These are phyloP conservation scores for Lactarius quietus DNA, from an alignment of 768 basidiomycete genomes.

Conservation along the genomic window DNA sequence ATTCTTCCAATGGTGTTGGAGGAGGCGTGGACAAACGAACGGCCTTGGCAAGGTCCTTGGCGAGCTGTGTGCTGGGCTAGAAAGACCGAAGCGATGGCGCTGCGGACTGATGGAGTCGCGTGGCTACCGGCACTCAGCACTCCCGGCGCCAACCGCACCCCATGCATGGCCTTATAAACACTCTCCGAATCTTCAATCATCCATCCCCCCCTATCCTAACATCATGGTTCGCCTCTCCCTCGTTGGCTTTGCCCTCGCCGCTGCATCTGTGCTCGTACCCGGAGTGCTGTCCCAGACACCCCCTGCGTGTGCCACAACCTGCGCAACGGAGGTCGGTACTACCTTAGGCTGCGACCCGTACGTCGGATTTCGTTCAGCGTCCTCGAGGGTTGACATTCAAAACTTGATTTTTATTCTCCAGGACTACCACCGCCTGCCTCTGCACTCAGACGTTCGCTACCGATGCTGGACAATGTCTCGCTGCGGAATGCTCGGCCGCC, in stretches of 20 bases:
- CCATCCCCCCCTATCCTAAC: neutral
- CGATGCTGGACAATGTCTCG: neutral
- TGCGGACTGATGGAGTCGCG: no score
- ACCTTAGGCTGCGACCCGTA: neutral
- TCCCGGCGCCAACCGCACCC: neutral
- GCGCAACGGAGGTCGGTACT: neutral
- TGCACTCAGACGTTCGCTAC: neutral
- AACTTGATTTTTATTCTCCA: neutral
- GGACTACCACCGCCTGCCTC: neutral
- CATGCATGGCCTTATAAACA: neutral
- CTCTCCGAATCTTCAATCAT: neutral
- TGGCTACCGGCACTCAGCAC: neutral
- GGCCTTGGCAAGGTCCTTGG: no score
- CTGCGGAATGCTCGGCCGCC: neutral
- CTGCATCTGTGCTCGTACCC: neutral
- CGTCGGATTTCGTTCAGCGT: neutral
- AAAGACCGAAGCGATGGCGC: no score
- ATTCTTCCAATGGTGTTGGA: no score
- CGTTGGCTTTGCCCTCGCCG: neutral
- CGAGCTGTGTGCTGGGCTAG: no score
- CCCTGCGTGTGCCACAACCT: neutral
- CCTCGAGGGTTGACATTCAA: neutral
- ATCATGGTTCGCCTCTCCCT: conserved; percentile 4
- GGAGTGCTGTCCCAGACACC: neutral
- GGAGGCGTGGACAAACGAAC: no score